A percentile compares a stretch with the other conserved stretches of the same genome.
These are phyloP conservation scores for Populus trichocarpa DNA, from an alignment of 441 rosid species.

Conservation along the genomic window DNA sequence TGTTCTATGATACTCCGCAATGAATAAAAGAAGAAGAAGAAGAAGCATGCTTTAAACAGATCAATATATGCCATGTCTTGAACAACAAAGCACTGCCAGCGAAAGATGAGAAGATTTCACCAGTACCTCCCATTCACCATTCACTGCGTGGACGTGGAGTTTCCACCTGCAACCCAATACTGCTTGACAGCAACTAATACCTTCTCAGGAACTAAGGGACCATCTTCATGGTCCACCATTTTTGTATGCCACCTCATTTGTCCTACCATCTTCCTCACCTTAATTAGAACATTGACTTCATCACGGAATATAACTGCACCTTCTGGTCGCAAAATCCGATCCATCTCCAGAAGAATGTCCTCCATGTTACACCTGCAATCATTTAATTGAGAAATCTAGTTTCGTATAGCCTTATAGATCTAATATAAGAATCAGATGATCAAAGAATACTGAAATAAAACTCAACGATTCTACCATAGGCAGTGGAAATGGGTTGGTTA, in stretches of 20 bases:
- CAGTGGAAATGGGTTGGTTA: not conserved
- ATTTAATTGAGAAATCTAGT: not conserved
- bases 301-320: constrained; percentile 84
- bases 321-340: constrained; percentile 89
- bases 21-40: constrained; percentile 1
- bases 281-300: constrained; percentile 67
- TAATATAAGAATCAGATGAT: not conserved
- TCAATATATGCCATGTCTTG: constrained; percentile 5
- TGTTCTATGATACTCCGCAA: constrained; percentile 8
- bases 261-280: constrained; percentile 55
- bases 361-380: constrained; percentile 68
- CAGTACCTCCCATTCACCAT: not conserved
- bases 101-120: not conserved
- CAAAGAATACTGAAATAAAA: not conserved
- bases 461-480: not conserved
- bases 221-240: constrained; percentile 94
- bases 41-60: constrained; percentile 5
- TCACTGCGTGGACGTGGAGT: constrained; percentile 60
- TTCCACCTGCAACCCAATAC: constrained; percentile 75
- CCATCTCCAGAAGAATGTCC: constrained; percentile 88
- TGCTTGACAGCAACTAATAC: constrained; percentile 70
- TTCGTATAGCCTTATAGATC: no score
- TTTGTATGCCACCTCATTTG: constrained; percentile 98
- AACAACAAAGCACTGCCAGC: constrained; percentile 6
- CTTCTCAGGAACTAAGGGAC: constrained; percentile 89